Evolutionary conservation across 352 stramenopile species (phyloP).

Genomic region (Phytopythium cucurbitacearum): DNA sequence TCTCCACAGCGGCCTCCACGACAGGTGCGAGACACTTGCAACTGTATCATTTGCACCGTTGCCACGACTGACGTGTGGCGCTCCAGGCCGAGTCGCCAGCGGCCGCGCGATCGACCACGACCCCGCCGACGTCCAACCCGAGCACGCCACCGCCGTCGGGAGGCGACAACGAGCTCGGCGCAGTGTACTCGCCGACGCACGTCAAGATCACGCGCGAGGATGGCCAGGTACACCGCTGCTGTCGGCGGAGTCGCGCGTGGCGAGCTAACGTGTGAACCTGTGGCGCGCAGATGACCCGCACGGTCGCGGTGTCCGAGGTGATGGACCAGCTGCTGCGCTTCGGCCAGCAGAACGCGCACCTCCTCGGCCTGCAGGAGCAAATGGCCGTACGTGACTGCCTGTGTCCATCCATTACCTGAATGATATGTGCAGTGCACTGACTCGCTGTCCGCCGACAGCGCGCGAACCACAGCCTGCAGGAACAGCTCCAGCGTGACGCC

Average conservation of each 20-base stretch:
- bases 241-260: background rate
- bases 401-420: background rate
- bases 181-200: constrained; percentile 61
- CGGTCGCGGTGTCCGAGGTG: constrained; percentile 67
- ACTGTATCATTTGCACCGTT: no score
- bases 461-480: constrained; percentile 63
- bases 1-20: no score
- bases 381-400: constrained; percentile 39
- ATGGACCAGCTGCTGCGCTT: constrained; percentile 77
- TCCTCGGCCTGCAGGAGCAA: constrained; percentile 56
- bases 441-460: constrained; percentile 17
- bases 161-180: constrained; percentile 31
- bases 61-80: no score
- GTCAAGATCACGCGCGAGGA: constrained; percentile 73
- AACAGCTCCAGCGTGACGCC: constrained; percentile 56
- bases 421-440: background rate
- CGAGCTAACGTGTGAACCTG: background rate
- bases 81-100: background rate
- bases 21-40: no score
- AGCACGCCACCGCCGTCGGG: constrained; percentile 5
- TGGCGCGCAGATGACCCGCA: constrained; percentile 47
- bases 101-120: background rate
- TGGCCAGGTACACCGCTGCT: constrained; percentile 26
- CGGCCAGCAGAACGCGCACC: constrained; percentile 63
- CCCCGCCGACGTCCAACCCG: constrained; percentile 1